These are phyloP conservation scores for Pezicula neosporulosa DNA, from an alignment of 2,329 filamentous ascomycete genomes.

Conservation along the genomic window DNA sequence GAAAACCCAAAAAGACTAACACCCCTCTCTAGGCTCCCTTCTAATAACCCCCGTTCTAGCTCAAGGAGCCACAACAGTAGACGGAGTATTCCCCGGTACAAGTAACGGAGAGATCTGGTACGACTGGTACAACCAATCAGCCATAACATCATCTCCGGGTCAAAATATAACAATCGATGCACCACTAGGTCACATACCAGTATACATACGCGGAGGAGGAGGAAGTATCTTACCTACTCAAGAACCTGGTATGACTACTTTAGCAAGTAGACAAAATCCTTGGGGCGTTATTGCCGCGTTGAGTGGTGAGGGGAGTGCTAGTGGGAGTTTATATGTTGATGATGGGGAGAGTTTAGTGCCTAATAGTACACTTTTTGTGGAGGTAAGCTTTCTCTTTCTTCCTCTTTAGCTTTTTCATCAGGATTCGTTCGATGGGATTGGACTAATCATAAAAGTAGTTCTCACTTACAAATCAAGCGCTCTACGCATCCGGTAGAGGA, in stretches of 20 bases:
- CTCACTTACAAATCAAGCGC: slow-evolving; percentile 34
- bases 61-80: slow-evolving; percentile 56
- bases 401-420: not conserved
- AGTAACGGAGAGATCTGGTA: slow-evolving; percentile 64
- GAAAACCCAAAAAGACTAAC: no score
- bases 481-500: slow-evolving; percentile 48
- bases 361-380: slow-evolving; percentile 50
- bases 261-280: slow-evolving; percentile 56
- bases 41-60: slow-evolving; percentile 66
- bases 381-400: slow-evolving; percentile 15
- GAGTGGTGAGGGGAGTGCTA: slow-evolving; percentile 48
- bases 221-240: slow-evolving; percentile 66
- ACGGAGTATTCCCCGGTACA: slow-evolving; percentile 67
- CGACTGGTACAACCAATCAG: slow-evolving; percentile 71
- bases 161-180: slow-evolving; percentile 58
- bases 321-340: slow-evolving; percentile 66
- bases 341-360: slow-evolving; percentile 67
- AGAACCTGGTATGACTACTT: slow-evolving; percentile 64
- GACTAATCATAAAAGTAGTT: slow-evolving; percentile 30
- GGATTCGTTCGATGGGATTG: no score
- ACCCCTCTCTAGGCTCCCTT: slow-evolving; percentile 37
- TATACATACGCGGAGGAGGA: slow-evolving; percentile 69
- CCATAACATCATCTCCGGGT: slow-evolving; percentile 46
- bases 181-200: slow-evolving; percentile 65
- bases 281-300: slow-evolving; percentile 68